Base-by-base conservation (phyloP, 345 rosid species). In the Triadica sebifera region DNA sequence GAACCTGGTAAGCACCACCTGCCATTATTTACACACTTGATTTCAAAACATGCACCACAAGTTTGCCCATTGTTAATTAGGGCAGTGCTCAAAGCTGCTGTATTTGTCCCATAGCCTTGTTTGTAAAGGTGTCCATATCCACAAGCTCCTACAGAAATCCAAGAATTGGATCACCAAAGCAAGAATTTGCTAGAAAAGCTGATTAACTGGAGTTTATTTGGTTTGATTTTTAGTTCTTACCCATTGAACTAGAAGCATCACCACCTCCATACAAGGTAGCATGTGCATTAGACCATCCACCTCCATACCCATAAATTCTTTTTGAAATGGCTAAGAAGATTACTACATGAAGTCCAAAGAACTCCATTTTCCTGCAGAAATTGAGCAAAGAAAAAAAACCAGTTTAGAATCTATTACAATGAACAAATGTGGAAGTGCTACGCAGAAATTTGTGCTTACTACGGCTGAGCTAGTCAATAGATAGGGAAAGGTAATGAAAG, bases 231-330 rank as follows among this genome's bases (percentile, higher is more conserved):
- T 55, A 39, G 59, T 45, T 45, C 83, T 74, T 70, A 82, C 85
- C 87, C 87, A 85, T 80, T 70, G 87, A 82, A 25, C 82, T 85
- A 70, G 87, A 75, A 52, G 85, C 85, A 80, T 80, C 81, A 25
- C 85, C 80, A 4, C 85, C 87, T 17, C 87, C 85, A 62, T 82
- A 85, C 71, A 85, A 85, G 43, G 87, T 85, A 20, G 87, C 87
- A 71, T 82, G 84, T 11, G 84, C 87, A 70, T 61, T 58, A 39
- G 77, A 77, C 87, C 86, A 82, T 71, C 80, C 79, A 34, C 78
- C 70, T 52, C 47, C 85, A 67, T 77, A 55, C 13, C 86, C 84
- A 74, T 75, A 77, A 72, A 41, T 70, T 45, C 74, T 81, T 65
- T 68, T 79, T 15, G 78, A 72, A 77, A 86, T 75, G 70, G 81